Conservation (phyloP, 345 rosid species). For the Sonneratia alba region DNA sequence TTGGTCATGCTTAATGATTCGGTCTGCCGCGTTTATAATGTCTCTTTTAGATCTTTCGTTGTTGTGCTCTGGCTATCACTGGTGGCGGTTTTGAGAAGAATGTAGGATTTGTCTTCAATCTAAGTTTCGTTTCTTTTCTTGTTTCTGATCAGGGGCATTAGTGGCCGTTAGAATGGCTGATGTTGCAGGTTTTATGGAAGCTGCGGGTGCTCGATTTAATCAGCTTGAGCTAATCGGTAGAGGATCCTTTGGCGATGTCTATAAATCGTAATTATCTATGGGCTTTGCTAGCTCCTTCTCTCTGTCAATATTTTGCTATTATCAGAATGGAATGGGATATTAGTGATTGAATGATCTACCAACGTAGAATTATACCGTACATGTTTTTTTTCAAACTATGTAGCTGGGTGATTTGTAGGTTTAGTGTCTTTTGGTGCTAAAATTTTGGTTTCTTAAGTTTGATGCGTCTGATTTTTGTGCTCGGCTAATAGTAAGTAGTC, state of each 20-base stretch:
- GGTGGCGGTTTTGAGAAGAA: neutral
- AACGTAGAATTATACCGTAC: too few relatives aligned
- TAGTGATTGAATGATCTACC: neutral
- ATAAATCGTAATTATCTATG: slow-evolving; percentile 69
- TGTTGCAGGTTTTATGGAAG: slow-evolving; percentile 67
- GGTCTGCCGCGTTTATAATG: neutral
- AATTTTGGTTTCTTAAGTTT: neutral
- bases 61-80: neutral
- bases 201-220: slow-evolving; percentile 69
- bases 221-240: slow-evolving; percentile 82
- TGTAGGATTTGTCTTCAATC: neutral
- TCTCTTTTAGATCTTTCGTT: slow-evolving; percentile 11
- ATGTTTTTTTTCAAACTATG: neutral
- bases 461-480: neutral
- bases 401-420: neutral
- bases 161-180: slow-evolving; percentile 50
- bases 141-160: neutral
- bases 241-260: slow-evolving; percentile 97
- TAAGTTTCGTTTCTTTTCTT: neutral
- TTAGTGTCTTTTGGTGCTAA: neutral
- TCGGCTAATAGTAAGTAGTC: neutral
- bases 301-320: neutral
- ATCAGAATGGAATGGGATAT: neutral
- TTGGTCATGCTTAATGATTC: slow-evolving; percentile 5
- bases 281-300: neutral